Evolutionary conservation across 805 yeast genomes (phyloP), one percentile per base, ranked within the genome.

Genomic region (Pichia membranifaciens): DNA sequence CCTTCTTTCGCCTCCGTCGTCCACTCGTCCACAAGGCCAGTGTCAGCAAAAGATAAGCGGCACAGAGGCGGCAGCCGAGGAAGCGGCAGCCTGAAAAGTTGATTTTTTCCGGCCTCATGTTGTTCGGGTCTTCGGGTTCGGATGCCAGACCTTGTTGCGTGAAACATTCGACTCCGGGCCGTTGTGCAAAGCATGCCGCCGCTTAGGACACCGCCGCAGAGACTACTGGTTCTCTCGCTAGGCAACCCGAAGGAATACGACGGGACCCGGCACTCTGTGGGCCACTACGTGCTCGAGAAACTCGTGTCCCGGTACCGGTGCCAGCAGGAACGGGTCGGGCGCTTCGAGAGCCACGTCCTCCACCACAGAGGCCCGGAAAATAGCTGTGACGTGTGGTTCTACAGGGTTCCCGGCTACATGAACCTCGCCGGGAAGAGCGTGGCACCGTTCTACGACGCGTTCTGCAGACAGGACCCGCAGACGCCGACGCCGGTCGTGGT

Each of bases 241-340:
- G 96, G 96, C 0, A 88, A 88, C 57, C 96, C 96, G 0, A 73
- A 78, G 0, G 64, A 70, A 42, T 86, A 74, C 55, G 64, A 65
- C 7, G 70, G 71, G 6, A 84, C 95, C 0, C 69, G 95, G 32
- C 96, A 88, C 59, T 87, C 83, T 50, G 87, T 82, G 0, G 96
- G 96, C 1, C 86, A 85, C 52, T 60, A 72, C 42, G 60, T 80
- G 33, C 65, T 81, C 34, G 69, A 81, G 32, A 38, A 54, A 35
- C 32, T 49, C 13, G 18, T 45, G 10, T n/a, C 12, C 8, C 25
- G 31, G 12, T 9, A 34, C 12, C 10, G 21, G 22, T 25, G 43
- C 31, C 35, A 16, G 18, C 16, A 29, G 13, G 33, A 13, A n/a
- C 35, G 36, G 37, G 37, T 44, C 23, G 39, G 38, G 4, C 38